A percentile compares a stretch with the other conserved stretches of the same genome.
phyloP scores from a whole-genome alignment of 345 rosid species.

The Heritiera fomes region DNA sequence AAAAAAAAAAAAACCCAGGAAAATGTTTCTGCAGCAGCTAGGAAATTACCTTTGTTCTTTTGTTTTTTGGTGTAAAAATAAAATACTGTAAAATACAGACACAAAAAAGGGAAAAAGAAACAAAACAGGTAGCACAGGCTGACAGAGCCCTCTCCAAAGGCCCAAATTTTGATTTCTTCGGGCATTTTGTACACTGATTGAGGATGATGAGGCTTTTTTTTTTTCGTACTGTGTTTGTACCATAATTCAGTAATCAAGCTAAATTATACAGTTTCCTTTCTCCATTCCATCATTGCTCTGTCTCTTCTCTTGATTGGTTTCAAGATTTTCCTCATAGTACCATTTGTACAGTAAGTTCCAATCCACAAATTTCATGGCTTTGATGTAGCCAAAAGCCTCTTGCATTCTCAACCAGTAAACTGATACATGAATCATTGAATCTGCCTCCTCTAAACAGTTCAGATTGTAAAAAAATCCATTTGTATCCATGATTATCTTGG shows the following conservation, averaged over 20 bases:
- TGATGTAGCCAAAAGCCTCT: background rate
- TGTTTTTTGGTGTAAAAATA: constrained; percentile 15
- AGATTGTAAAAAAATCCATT: background rate
- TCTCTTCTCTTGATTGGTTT: background rate
- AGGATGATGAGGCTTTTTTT: constrained; percentile 57
- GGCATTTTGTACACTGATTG: constrained; percentile 43
- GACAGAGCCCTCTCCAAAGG: constrained; percentile 62
- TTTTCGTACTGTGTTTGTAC: constrained; percentile 21
- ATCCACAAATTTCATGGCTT: constrained; percentile 1
- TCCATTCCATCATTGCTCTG: background rate
- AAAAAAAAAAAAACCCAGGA: constrained; percentile 2
- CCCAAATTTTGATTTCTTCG: constrained; percentile 49
- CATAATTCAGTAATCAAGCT: constrained; percentile 16
- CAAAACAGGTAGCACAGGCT: constrained; percentile 24
- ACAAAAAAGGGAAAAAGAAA: constrained; percentile 11
- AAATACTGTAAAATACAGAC: constrained; percentile 21
- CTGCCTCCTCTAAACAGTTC: background rate
- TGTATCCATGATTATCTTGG: too few species aligned
- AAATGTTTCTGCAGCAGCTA: constrained; percentile 7
- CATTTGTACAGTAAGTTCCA: background rate
- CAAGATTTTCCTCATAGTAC: constrained; percentile 2
- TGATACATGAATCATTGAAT: background rate
- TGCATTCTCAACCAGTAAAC: background rate
- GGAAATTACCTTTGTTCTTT: constrained; percentile 1
- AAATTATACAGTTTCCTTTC: constrained; percentile 13